Conservation (phyloP, 345 rosid genomes). For the Microthlaspi erraticum region DNA sequence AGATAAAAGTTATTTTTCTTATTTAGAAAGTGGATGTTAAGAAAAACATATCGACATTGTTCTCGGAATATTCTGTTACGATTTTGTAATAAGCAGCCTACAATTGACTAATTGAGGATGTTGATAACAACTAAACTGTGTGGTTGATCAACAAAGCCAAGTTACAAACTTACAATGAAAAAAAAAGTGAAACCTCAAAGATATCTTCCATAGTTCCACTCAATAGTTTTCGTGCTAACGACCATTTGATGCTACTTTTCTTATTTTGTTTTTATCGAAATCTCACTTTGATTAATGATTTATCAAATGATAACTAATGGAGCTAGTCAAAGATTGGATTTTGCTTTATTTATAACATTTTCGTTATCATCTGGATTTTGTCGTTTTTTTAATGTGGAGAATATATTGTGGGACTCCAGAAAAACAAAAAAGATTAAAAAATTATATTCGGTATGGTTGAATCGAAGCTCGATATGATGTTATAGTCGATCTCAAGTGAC, state of each 20-base stretch:
- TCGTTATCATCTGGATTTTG: background rate
- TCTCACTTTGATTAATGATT: conserved; percentile 1
- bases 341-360: conserved; percentile 5
- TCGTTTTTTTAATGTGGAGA: background rate
- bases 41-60: background rate
- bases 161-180: too few species aligned
- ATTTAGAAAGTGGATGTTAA: background rate
- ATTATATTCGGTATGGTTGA: background rate
- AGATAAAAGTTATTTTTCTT: too few species aligned
- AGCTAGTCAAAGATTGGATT: background rate
- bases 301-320: conserved; percentile 7
- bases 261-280: background rate
- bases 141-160: too few species aligned
- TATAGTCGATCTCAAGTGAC: background rate
- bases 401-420: background rate
- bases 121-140: background rate
- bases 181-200: too few species aligned
- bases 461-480: conserved; percentile 6
- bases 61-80: conserved; percentile 28
- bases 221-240: conserved; percentile 18
- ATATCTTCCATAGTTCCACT: too few species aligned
- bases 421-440: background rate
- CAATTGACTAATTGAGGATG: conserved; percentile 1
- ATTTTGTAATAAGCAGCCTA: conserved; percentile 6
- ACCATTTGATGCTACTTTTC: conserved; percentile 8